Evolutionary conservation across 108 stramenopile genomes (phyloP).

Genomic region (Nannochloropsis granulata): DNA sequence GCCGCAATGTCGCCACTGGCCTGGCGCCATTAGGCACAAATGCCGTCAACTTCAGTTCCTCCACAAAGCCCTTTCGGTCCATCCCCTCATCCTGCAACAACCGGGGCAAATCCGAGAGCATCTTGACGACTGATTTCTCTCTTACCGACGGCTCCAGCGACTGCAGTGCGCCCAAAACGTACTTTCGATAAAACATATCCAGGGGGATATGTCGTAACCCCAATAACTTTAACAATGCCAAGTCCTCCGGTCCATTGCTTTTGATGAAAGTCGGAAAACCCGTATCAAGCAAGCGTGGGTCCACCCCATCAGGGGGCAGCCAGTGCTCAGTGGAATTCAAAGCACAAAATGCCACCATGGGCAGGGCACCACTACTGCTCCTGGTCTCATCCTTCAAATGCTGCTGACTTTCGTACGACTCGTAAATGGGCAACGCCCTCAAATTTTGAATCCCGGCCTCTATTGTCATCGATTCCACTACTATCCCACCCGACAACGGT

Average conservation of each 20-base stretch:
- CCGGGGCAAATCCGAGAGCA: background rate
- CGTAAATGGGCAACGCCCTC: background rate
- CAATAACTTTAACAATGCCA: background rate
- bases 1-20: background rate
- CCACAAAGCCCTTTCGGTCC: background rate
- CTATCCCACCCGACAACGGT: background rate
- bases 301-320: background rate
- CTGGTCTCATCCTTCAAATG: background rate
- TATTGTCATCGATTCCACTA: background rate
- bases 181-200: background rate
- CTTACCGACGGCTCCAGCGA: background rate
- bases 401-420: background rate
- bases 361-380: background rate
- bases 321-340: background rate
- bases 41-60: background rate
- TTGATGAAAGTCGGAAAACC: background rate
- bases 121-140: background rate
- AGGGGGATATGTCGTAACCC: background rate
- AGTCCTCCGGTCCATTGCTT: background rate
- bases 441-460: background rate
- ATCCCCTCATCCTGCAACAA: background rate
- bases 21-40: background rate
- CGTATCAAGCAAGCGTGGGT: background rate
- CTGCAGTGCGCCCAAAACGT: background rate
- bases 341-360: background rate